These are phyloP conservation scores for Zoysia matrella DNA, from an alignment of 202 grass and related monocot genomes.

Conservation along the genomic window DNA sequence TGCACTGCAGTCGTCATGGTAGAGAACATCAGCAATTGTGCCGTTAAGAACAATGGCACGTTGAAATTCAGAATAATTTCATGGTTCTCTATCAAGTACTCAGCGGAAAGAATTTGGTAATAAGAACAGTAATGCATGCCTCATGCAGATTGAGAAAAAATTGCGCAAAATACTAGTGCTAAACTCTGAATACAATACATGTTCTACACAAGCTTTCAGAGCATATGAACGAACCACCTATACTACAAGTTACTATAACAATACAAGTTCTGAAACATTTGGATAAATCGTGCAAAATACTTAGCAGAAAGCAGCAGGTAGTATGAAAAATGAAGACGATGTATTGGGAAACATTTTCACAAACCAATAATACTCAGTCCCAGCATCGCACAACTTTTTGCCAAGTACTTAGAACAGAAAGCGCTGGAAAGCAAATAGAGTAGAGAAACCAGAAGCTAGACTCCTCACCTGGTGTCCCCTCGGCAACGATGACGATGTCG, in stretches of 20 bases:
- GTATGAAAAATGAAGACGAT: neutral
- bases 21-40: too few relatives aligned
- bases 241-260: neutral
- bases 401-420: too few relatives aligned
- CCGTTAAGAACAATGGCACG: neutral
- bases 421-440: neutral
- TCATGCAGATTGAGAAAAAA: neutral
- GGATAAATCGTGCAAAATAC: neutral
- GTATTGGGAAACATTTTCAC: too few relatives aligned
- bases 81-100: neutral
- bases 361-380: too few relatives aligned
- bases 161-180: neutral
- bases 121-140: neutral
- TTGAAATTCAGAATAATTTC: neutral
- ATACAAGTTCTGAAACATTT: neutral
- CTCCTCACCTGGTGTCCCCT: slow-evolving; percentile 46
- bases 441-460: neutral
- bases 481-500: slow-evolving; percentile 40
- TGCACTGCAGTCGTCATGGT: too few relatives aligned
- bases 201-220: neutral
- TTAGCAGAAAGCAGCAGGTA: neutral
- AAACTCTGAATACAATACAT: too few relatives aligned
- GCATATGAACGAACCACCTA: neutral
- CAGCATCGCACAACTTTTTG: too few relatives aligned
- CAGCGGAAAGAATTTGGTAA: neutral